Evolutionary conservation across 2,329 filamentous ascomycete genomes (phyloP), one percentile per base, ranked within the genome.

Genomic region (Purpureocillium lavendulum): DNA sequence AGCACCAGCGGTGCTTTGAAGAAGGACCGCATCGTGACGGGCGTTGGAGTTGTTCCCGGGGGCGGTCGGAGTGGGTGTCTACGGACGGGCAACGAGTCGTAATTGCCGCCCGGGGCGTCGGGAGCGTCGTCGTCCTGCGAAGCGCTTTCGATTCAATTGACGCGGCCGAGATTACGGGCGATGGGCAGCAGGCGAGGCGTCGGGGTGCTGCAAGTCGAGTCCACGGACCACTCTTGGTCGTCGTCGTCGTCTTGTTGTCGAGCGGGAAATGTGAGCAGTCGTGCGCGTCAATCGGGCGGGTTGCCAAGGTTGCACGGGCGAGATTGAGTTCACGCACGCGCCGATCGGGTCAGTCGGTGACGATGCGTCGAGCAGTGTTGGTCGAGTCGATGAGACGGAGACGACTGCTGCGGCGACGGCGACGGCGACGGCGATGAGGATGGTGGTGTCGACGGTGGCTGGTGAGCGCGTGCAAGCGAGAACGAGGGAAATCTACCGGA

Each of bases 1-100:
- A 69, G 51, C 48, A 67, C 56, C 40, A 71, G 52, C 50, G 71
- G 66, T 54, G 64, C 60, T 50, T 62, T 56, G 36, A 63, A 54
- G 41, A 64, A 61, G 51, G 65, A 67, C 62, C 66, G 65, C 72
- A 75, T 75, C 16, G 41, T 66, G 56, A 44, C 40, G 40, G 26
- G 9, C 12, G 16, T n/a, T 18, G 31, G 18, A 12, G 29, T 13
- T 5, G 29, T 12, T 12, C 4, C 29, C 12, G 29, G 29, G n/a
- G 29, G 12, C 6, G 11, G 29, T 14, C 6, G 29, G 11, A 12
- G 29, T 12, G 11, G 7, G 29, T 5, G 29, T 6, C 6, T 13
- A 14, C 29, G n/a, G 29, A 6, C 7, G 7, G 24, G 16, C 7
- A n/a, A 26, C 16, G 35, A 14, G 14, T 15, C 11, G 11, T 6